Evolutionary conservation across 2,329 filamentous ascomycete species (phyloP), one percentile per base, ranked within the genome.

Genomic region (Atkinsonella texensis): DNA sequence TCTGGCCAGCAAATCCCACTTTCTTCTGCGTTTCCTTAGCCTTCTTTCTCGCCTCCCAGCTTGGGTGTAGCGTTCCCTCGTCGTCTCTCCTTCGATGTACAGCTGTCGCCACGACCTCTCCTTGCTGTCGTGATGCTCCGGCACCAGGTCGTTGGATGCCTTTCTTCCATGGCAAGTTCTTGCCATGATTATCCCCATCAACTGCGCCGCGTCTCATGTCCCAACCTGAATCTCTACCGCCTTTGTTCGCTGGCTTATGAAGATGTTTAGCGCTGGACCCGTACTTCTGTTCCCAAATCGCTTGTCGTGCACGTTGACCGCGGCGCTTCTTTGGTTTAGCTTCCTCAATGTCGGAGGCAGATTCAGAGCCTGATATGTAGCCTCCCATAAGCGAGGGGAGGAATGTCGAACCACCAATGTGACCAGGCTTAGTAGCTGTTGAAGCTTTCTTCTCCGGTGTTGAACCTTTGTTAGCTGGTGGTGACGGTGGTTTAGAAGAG

Each of bases 241-340:
- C 55, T 53, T 61, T 51, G 45, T 59, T 65, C 59, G 59, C 53
- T 66, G 71, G 58, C 56, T 67, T 64, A 53, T 73, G 72, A 43
- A 82, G 65, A 60, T 89, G 86, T 58, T 83, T 85, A 1, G 87
- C 88, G 55, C 77, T 75, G 13, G 75, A 73, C 48, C 86, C 86
- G 64, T 76, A 91, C 63, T 90, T 91, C 70, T 87, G 84, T 70
- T 91, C 87, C 73, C 82, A 86, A 53, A 93, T 85, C 23, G 82
- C 79, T 62, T 87, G 85, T 9, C 87, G 79, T n/a, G 84, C 85
- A 43, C 82, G 77, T 68, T 94, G 87, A 3, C 87, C 87, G 20
- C 85, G 76, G 60, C 91, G 90, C 68, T 89, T 90, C 59, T 80
- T 80, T 0, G 74, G 68, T 1, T 72, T 73, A 6, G 77, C 78